phyloP scores from a whole-genome alignment of 2,329 filamentous ascomycete species.

The Bipolaris victoriae region DNA sequence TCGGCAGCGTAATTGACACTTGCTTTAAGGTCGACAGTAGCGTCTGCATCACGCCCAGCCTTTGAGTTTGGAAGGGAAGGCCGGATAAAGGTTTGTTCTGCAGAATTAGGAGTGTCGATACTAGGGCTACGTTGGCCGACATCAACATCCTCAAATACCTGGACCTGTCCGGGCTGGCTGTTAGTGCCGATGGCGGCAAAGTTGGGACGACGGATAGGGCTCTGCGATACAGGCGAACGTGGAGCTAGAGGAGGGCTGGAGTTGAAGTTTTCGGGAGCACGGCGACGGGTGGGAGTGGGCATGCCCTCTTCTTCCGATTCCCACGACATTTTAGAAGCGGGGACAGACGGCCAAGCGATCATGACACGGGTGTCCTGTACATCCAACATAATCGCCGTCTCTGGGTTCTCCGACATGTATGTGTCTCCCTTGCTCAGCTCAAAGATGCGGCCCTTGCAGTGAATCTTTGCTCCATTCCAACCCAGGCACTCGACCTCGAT shows the following conservation, averaged over 20 bases:
- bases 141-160: slow-evolving; percentile 50
- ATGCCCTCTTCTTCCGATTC: slow-evolving; percentile 65
- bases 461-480: slow-evolving; percentile 94
- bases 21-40: slow-evolving; percentile 26
- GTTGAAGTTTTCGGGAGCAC: slow-evolving; percentile 54
- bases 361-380: slow-evolving; percentile 91
- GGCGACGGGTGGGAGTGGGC: slow-evolving; percentile 43
- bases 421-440: slow-evolving; percentile 86
- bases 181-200: slow-evolving; percentile 47
- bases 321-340: slow-evolving; percentile 56
- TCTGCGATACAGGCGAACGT: slow-evolving; percentile 78
- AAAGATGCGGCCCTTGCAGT: slow-evolving; percentile 86
- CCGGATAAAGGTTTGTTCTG: slow-evolving; percentile 41
- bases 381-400: slow-evolving; percentile 90
- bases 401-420: slow-evolving; percentile 87
- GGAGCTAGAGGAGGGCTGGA: slow-evolving; percentile 70
- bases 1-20: slow-evolving; percentile 53
- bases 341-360: slow-evolving; percentile 80
- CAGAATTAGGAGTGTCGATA: slow-evolving; percentile 29
- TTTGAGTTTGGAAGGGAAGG: slow-evolving; percentile 32
- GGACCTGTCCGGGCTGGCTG: slow-evolving; percentile 33
- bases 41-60: slow-evolving; percentile 26
- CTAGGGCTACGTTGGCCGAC: slow-evolving; percentile 33
- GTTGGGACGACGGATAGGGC: slow-evolving; percentile 59
- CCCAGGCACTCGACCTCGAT: slow-evolving; percentile 90